phyloP scores from a whole-genome alignment of 2,329 filamentous ascomycete genomes.

The Xenoacremonium recifei region DNA sequence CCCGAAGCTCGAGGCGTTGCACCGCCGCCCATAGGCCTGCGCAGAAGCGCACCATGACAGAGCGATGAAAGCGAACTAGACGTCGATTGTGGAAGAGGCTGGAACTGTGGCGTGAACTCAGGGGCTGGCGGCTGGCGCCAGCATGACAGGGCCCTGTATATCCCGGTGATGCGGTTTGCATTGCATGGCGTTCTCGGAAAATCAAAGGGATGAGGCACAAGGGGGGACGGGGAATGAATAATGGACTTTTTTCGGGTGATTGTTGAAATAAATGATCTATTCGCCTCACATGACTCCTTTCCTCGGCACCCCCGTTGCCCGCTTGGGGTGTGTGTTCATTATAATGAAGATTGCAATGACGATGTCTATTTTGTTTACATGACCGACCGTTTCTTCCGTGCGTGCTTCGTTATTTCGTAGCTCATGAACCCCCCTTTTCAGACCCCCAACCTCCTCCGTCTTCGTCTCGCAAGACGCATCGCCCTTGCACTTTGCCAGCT shows the following conservation, averaged over 20 bases:
- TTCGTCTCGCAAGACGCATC: not conserved
- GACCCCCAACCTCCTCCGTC: not conserved
- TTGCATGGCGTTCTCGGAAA: slow-evolving; percentile 38
- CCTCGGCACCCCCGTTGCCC: too few relatives aligned
- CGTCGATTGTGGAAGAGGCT: too few relatives aligned
- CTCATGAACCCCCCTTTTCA: not conserved
- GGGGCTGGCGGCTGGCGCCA: too few relatives aligned
- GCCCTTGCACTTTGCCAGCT: not conserved
- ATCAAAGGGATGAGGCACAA: slow-evolving; percentile 29
- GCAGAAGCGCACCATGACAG: too few relatives aligned
- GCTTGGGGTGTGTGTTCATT: too few relatives aligned
- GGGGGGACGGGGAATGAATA: slow-evolving; percentile 28
- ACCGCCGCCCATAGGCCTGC: too few relatives aligned
- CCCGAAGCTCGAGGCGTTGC: too few relatives aligned
- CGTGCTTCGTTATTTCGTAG: slow-evolving; percentile 1
- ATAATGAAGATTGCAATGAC: too few relatives aligned
- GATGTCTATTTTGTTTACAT: too few relatives aligned
- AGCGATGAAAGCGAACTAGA: too few relatives aligned
- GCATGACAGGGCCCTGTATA: slow-evolving; percentile 24
- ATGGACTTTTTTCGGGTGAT: slow-evolving; percentile 31
- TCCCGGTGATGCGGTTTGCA: slow-evolving; percentile 38
- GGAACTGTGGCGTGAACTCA: too few relatives aligned
- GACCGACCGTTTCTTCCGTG: not conserved
- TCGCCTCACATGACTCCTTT: slow-evolving; percentile 9
- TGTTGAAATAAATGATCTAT: slow-evolving; percentile 28